These are phyloP conservation scores for Gymnopilus junonius DNA, from an alignment of 768 basidiomycete species.

Conservation along the genomic window DNA sequence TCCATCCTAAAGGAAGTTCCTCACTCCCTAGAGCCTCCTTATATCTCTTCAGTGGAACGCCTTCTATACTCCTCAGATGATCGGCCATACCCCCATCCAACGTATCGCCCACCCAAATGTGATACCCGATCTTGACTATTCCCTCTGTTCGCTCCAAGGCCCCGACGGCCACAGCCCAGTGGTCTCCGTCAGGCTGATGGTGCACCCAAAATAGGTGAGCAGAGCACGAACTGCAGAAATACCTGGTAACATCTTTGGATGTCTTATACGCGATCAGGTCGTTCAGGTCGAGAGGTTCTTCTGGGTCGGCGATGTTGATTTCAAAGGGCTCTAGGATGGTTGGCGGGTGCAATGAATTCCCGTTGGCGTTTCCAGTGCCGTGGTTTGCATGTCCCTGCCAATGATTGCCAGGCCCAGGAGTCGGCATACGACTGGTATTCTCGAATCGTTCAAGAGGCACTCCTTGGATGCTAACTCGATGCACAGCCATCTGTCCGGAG, in stretches of 20 bases:
- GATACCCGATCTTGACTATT: constrained; percentile 25
- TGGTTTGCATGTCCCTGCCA: background rate
- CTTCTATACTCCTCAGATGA: constrained; percentile 22
- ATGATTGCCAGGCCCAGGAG: constrained; percentile 3
- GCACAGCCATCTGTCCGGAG: constrained; percentile 31
- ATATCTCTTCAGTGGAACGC: constrained; percentile 24
- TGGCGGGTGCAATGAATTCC: background rate
- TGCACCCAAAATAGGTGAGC: constrained; percentile 30
- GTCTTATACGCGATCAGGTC: constrained; percentile 28
- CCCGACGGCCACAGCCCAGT: constrained; percentile 31
- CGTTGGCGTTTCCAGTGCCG: background rate
- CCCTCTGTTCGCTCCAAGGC: constrained; percentile 30
- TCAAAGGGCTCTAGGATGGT: constrained; percentile 13
- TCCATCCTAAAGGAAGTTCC: constrained; percentile 29
- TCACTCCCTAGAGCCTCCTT: constrained; percentile 16
- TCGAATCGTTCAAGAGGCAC: constrained; percentile 20
- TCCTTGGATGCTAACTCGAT: constrained; percentile 24
- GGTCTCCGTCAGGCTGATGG: constrained; percentile 8
- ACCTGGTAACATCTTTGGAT: constrained; percentile 24
- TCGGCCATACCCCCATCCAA: constrained; percentile 38
- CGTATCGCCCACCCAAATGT: constrained; percentile 33
- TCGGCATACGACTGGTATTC: constrained; percentile 13
- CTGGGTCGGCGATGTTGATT: constrained; percentile 11
- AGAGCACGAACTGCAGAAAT: constrained; percentile 33
- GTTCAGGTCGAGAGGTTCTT: constrained; percentile 20